Percentiles rank a stretch among this genome's conserved stretches.
Evolutionary conservation across 208 protist species (phyloP).

Genomic region (Vickermania spadyakhi): DNA sequence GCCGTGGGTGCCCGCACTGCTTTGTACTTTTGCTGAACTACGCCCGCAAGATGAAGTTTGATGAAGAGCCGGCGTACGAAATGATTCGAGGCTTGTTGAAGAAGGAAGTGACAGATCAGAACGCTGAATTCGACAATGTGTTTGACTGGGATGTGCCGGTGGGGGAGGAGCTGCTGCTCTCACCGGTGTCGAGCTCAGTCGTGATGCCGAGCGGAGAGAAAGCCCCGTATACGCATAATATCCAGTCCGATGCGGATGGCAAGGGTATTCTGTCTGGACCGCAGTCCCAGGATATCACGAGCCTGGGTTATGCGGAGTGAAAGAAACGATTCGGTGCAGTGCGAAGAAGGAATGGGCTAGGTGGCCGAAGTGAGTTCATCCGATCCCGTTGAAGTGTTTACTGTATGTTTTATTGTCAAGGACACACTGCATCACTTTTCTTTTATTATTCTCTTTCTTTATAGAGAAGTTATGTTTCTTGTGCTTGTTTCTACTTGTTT

Average conservation of each 20-base stretch:
- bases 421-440: conserved; percentile 8
- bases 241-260: conserved; percentile 4
- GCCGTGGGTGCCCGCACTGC: conserved; percentile 52
- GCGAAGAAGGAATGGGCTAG: not conserved
- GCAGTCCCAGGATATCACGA: conserved; percentile 8
- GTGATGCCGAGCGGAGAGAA: not conserved
- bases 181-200: not conserved
- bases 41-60: conserved; percentile 49
- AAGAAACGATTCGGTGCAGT: not conserved
- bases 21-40: conserved; percentile 66
- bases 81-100: conserved; percentile 46
- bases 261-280: not conserved
- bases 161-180: not conserved
- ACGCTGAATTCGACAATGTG: conserved; percentile 2
- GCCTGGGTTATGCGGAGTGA: not conserved
- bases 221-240: not conserved
- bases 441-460: conserved; percentile 8
- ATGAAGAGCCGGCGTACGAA: conserved; percentile 64
- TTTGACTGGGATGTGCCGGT: not conserved
- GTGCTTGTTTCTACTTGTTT: no score
- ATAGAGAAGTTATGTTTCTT: no score
- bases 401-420: not conserved
- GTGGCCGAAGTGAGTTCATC: not conserved
- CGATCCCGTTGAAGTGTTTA: no score
- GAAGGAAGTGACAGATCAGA: conserved; percentile 36